Evolutionary conservation across 768 basidiomycete genomes (phyloP).

Genomic region (Clavulina sp.): DNA sequence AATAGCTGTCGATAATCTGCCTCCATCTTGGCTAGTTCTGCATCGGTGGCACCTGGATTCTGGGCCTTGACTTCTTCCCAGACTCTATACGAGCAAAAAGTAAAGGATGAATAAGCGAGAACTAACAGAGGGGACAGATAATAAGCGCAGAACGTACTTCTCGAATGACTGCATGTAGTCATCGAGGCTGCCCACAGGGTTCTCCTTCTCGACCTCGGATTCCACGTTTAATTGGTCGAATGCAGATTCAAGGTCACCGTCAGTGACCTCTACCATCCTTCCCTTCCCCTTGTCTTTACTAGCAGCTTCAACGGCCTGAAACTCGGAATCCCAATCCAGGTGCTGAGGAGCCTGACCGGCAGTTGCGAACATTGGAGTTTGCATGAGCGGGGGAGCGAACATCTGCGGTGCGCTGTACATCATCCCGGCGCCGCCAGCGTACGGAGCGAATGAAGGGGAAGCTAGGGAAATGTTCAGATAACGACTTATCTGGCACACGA

Average conservation of each 20-base stretch:
- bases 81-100: neutral
- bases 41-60: slow-evolving; percentile 14
- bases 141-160: slow-evolving; percentile 25
- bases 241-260: slow-evolving; percentile 7
- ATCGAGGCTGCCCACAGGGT: slow-evolving; percentile 53
- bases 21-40: slow-evolving; percentile 67
- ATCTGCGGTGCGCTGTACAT: slow-evolving; percentile 10
- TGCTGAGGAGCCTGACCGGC: slow-evolving; percentile 6
- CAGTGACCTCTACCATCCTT: slow-evolving; percentile 20
- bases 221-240: slow-evolving; percentile 3
- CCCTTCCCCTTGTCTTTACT: slow-evolving; percentile 65
- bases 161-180: slow-evolving; percentile 29
- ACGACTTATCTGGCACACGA: neutral
- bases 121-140: neutral
- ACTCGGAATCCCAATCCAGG: slow-evolving; percentile 15
- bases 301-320: slow-evolving; percentile 11
- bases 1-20: slow-evolving; percentile 67
- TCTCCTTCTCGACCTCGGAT: slow-evolving; percentile 1
- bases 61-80: slow-evolving; percentile 6
- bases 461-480: neutral
- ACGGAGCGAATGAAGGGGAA: neutral
- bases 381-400: neutral
- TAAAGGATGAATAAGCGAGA: slow-evolving; percentile 13
- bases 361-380: neutral
- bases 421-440: slow-evolving; percentile 9